Percentiles rank a stretch among this genome's conserved stretches.
Evolutionary conservation across 148 eudicot species (phyloP).

Genomic region (Persicaria maculosa): DNA sequence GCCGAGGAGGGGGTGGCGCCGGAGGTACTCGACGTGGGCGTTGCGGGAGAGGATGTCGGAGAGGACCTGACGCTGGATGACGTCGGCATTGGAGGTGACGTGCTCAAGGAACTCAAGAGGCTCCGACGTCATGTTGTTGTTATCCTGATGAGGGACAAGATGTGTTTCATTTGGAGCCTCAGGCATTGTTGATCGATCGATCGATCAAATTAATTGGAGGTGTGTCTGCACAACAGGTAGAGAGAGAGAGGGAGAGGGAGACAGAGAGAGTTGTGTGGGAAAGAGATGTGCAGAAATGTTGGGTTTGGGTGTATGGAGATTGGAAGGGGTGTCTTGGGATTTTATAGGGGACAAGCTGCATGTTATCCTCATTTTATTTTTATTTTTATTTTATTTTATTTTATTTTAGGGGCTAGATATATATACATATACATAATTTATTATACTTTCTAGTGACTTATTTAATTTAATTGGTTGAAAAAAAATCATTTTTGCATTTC

Average conservation of each 20-base stretch:
- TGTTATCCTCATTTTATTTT: no score
- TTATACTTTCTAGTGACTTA: no score
- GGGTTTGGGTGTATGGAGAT: no score
- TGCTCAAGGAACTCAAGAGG: slow-evolving; percentile 51
- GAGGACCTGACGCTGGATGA: slow-evolving; percentile 41
- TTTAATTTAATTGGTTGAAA: no score
- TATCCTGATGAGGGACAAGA: slow-evolving; percentile 23
- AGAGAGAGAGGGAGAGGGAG: background rate
- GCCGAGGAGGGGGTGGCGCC: slow-evolving; percentile 47
- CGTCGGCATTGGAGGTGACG: slow-evolving; percentile 45
- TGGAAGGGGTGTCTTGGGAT: no score
- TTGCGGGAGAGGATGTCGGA: slow-evolving; percentile 53
- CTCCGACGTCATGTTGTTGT: slow-evolving; percentile 24
- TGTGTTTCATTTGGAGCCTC: slow-evolving; percentile 39
- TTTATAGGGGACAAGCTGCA: no score
- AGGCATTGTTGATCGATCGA: slow-evolving; percentile 34
- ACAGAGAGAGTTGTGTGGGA: no score
- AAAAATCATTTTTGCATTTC: no score
- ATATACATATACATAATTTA: no score
- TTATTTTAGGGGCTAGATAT: no score
- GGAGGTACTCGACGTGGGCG: slow-evolving; percentile 56
- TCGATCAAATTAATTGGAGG: background rate
- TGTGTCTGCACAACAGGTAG: background rate
- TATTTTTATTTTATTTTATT: no score
- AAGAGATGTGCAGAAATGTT: no score